Base-by-base conservation (phyloP, 2,329 filamentous ascomycete species). In the Pleomassaria siparia region DNA sequence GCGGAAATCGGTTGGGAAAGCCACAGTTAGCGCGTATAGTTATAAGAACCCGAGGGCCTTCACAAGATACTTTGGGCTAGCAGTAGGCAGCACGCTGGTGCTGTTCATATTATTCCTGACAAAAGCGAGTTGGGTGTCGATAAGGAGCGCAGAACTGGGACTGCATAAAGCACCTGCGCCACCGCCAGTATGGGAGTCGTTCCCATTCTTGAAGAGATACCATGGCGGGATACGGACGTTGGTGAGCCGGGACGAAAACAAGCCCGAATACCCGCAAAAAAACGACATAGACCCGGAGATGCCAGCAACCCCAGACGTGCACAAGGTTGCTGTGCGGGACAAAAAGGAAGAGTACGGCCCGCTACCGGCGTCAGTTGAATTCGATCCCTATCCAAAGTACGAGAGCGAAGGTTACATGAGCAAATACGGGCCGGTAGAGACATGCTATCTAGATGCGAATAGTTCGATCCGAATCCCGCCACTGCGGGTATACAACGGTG, bases 161-260 rank as follows among this genome's bases (percentile, higher is more conserved):
- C 64, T 87, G 22, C 80, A 82, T 13, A 83, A 84, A 54, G 79
- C 79, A 11, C 78, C 83, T 0, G 71, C 81, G 0, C 81, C 84
- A 16, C 88, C 89, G 11, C 83, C 85, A 0, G 72, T 81, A n/a
- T 97, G 91, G 91, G 89, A 95, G 67, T 82, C 80, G 9, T 97
- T 95, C 66, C 83, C 85, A 0, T 95, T 96, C 62, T 71, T 99
- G 51, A 86, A 86, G 50, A 81, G 91, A 53, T 99, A 96, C 67
- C 94, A 96, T 67, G 92, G 91, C 12, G 94, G 94, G 1, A 80
- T 99, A 49, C 80, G 86, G 54, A 87, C 81, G 0, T 66, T 99
- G 51, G 82, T 88, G 0, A 72, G 83, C 0, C 74, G 84, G 21
- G 69, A 78, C 12, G 76, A 88, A 40, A 92, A 91, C 56, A 75